Conservation (phyloP, 805 yeast genomes). For the Lipomyces kockii region DNA sequence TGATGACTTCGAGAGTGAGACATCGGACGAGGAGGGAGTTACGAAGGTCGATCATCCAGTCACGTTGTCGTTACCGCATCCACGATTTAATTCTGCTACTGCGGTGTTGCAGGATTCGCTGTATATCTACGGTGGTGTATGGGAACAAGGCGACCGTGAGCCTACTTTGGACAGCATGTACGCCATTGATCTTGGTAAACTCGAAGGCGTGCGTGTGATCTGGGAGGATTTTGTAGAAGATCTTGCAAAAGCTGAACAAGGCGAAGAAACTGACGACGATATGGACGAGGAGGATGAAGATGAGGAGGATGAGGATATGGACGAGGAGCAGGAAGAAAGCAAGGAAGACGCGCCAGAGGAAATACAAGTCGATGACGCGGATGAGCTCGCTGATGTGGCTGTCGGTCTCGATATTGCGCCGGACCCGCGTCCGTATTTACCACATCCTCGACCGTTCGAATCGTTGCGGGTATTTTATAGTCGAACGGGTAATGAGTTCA, state of each 20-base stretch:
- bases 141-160: constrained; percentile 88
- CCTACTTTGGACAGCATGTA: constrained; percentile 83
- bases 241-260: constrained; percentile 53
- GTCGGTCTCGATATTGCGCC: constrained; percentile 64
- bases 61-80: constrained; percentile 70
- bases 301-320: constrained; percentile 73
- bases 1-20: constrained; percentile 46
- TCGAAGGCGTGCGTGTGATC: constrained; percentile 83
- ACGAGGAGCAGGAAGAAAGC: constrained; percentile 53
- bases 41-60: constrained; percentile 58
- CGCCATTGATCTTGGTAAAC: constrained; percentile 78
- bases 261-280: constrained; percentile 42
- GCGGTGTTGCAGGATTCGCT: constrained; percentile 83
- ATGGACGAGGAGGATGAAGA: constrained; percentile 64
- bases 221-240: constrained; percentile 80
- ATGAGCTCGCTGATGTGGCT: constrained; percentile 70
- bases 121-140: constrained; percentile 87
- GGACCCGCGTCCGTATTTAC: constrained; percentile 94
- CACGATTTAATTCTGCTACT: constrained; percentile 83
- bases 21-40: constrained; percentile 47
- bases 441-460: constrained; percentile 96
- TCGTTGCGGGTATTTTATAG: constrained; percentile 79
- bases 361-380: constrained; percentile 56
- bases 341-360: constrained; percentile 49
- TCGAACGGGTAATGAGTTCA: constrained; percentile 82